Evolutionary conservation across 768 basidiomycete species (phyloP).

Genomic region (Auriculariales sp.): DNA sequence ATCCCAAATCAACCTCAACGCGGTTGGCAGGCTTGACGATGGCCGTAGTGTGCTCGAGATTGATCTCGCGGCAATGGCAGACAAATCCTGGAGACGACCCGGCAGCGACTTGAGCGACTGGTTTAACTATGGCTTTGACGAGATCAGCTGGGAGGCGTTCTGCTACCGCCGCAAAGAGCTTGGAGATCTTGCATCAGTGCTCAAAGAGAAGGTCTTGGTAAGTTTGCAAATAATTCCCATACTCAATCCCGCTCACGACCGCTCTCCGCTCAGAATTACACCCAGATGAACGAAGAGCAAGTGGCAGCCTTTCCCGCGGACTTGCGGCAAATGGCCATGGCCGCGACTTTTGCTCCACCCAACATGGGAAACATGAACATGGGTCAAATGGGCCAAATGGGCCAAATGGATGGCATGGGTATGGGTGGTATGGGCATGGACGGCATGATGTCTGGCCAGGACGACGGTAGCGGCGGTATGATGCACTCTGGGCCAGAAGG

Average conservation of each 20-base stretch:
- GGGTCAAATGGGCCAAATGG: conserved; percentile 46
- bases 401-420: too few relatives aligned
- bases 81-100: conserved; percentile 84
- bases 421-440: conserved; percentile 38
- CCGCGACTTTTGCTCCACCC: conserved; percentile 36
- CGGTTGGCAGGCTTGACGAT: conserved; percentile 50
- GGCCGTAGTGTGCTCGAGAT: conserved; percentile 75
- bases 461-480: too few relatives aligned
- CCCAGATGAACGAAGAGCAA: conserved; percentile 72
- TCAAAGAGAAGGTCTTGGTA: conserved; percentile 75
- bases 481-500: too few relatives aligned
- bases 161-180: conserved; percentile 71
- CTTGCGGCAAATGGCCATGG: conserved; percentile 77
- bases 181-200: conserved; percentile 61
- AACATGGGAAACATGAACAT: conserved; percentile 42
- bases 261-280: conserved; percentile 50
- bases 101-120: conserved; percentile 92
- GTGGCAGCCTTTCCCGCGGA: conserved; percentile 65
- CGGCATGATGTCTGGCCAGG: conserved; percentile 27
- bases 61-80: conserved; percentile 55
- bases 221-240: conserved; percentile 14
- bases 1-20: conserved; percentile 64
- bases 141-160: conserved; percentile 89
- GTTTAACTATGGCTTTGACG: conserved; percentile 99
- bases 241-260: background rate